phyloP scores from a whole-genome alignment of 306 rosid genomes.

The Prunus persica region DNA sequence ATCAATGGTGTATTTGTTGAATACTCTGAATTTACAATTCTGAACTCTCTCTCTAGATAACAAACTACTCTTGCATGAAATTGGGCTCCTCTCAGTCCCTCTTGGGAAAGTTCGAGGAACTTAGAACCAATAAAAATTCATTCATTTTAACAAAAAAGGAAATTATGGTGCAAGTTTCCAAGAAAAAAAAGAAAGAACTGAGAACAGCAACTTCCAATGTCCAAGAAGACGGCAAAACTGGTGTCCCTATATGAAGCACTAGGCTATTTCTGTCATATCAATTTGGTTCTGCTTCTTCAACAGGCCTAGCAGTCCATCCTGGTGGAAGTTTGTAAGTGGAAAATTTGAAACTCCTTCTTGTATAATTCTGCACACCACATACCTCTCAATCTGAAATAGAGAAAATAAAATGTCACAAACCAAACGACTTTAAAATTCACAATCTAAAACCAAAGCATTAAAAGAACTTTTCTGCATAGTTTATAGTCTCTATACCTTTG shows the following conservation, averaged over 20 bases:
- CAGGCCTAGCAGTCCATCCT: neutral
- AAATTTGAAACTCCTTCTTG: neutral
- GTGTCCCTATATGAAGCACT: neutral
- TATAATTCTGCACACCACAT: conserved; percentile 6
- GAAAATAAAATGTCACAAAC: neutral
- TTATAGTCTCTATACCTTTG: neutral
- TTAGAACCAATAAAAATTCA: too few relatives aligned
- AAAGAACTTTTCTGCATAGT: neutral
- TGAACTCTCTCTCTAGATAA: neutral
- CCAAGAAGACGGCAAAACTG: too few relatives aligned
- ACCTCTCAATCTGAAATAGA: conserved; percentile 11
- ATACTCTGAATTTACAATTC: neutral
- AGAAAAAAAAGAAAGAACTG: too few relatives aligned
- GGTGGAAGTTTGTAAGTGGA: neutral
- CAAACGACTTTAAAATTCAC: neutral
- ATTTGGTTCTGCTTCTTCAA: neutral
- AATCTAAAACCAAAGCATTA: neutral
- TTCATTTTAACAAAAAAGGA: too few relatives aligned
- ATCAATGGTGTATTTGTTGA: too few relatives aligned
- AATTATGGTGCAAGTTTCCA: too few relatives aligned
- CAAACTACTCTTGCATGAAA: too few relatives aligned
- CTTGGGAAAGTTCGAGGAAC: too few relatives aligned
- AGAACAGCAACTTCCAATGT: too few relatives aligned
- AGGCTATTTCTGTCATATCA: neutral
- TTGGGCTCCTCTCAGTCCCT: too few relatives aligned